Evolutionary conservation across 108 stramenopile species (phyloP).

Genomic region (Cyclotella sp.): DNA sequence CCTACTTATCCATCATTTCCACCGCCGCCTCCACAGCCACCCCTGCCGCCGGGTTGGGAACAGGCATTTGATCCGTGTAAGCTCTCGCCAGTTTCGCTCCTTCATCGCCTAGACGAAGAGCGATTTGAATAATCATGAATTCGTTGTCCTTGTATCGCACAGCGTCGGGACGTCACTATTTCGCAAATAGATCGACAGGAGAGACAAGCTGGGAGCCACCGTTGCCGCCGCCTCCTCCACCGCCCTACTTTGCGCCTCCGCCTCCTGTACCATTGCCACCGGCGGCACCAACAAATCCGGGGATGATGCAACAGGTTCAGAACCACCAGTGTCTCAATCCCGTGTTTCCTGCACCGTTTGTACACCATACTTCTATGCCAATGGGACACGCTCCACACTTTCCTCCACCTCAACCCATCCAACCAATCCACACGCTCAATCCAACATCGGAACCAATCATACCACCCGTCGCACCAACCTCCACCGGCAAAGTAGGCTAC

Average conservation of each 20-base stretch:
- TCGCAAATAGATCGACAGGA: constrained; percentile 52
- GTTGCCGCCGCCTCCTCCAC: constrained; percentile 36
- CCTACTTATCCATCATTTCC: constrained; percentile 14
- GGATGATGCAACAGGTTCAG: constrained; percentile 8
- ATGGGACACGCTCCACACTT: constrained; percentile 1
- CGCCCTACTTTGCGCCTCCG: constrained; percentile 15
- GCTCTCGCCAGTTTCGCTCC: background rate
- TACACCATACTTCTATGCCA: background rate
- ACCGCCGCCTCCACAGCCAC: constrained; percentile 40
- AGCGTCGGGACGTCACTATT: constrained; percentile 34
- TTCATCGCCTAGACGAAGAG: background rate
- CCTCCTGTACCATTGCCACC: constrained; percentile 15
- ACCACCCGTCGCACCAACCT: too few relatives aligned
- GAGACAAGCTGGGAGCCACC: constrained; percentile 59
- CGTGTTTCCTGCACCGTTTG: constrained; percentile 1
- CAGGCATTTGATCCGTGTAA: constrained; percentile 44
- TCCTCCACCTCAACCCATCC: constrained; percentile 9
- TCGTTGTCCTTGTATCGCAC: background rate
- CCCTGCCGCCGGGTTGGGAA: constrained; percentile 52
- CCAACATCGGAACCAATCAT: background rate
- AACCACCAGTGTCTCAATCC: constrained; percentile 15
- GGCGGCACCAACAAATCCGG: background rate
- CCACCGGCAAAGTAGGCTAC: constrained; percentile 8
- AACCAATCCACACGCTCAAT: background rate
- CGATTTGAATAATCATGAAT: background rate